Evolutionary conservation across 208 protist genomes (phyloP).

Genomic region (Leishmania major): DNA sequence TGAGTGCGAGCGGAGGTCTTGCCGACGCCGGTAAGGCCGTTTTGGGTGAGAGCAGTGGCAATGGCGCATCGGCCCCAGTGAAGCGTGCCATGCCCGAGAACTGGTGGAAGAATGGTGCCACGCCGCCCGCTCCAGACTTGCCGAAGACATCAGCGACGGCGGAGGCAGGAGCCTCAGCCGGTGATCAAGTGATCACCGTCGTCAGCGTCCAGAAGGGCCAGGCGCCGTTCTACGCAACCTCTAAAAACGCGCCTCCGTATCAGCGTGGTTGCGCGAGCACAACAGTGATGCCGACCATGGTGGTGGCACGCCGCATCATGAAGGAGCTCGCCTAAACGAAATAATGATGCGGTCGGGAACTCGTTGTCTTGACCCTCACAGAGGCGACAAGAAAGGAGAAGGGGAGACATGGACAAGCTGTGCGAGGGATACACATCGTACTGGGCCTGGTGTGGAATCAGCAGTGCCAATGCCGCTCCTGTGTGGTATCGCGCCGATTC

Average conservation of each 20-base stretch:
- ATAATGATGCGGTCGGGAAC: background rate
- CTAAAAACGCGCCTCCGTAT: slow-evolving; percentile 66
- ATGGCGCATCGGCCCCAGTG: background rate
- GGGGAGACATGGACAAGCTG: background rate
- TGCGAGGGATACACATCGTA: background rate
- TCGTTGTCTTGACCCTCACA: background rate
- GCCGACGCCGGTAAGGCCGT: background rate
- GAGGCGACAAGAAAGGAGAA: background rate
- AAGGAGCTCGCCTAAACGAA: slow-evolving; percentile 33
- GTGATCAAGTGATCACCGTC: slow-evolving; percentile 55
- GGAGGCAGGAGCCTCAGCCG: background rate
- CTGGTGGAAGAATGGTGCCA: slow-evolving; percentile 61
- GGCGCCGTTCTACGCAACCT: slow-evolving; percentile 76
- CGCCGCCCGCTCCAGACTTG: slow-evolving; percentile 12
- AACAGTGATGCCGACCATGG: slow-evolving; percentile 51
- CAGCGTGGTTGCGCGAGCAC: slow-evolving; percentile 81
- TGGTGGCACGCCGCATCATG: slow-evolving; percentile 56
- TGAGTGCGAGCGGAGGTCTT: background rate
- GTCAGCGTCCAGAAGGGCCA: slow-evolving; percentile 65
- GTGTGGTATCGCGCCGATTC: background rate
- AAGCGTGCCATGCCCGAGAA: slow-evolving; percentile 54
- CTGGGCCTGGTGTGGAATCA: background rate
- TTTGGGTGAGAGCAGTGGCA: background rate
- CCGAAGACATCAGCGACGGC: no score
- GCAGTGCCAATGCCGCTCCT: background rate